phyloP scores from a whole-genome alignment of 2,329 filamentous ascomycete genomes.

The Nemania bipapillata region DNA sequence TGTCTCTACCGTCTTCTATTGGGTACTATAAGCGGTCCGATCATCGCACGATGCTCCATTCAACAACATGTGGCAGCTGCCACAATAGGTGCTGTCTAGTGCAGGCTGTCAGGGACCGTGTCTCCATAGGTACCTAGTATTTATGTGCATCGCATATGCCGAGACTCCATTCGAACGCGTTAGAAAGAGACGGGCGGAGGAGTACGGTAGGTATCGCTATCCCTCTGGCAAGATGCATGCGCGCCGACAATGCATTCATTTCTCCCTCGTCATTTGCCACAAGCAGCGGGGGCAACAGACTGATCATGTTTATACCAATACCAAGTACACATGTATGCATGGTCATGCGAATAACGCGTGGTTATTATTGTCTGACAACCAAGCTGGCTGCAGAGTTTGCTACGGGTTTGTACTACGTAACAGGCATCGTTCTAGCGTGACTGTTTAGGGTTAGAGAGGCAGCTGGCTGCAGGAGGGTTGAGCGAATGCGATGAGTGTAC shows the following conservation, averaged over 20 bases:
- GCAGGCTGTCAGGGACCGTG: slow-evolving; percentile 11
- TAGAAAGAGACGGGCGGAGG: slow-evolving; percentile 1
- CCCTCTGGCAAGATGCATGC: neutral
- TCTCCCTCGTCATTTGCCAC: neutral
- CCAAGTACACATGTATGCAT: too few relatives aligned
- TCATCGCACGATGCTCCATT: slow-evolving; percentile 33
- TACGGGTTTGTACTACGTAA: slow-evolving; percentile 6
- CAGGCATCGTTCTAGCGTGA: slow-evolving; percentile 5
- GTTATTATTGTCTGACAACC: neutral
- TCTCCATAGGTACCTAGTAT: slow-evolving; percentile 21
- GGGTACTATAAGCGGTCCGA: slow-evolving; percentile 24
- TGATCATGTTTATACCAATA: neutral
- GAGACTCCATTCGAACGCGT: slow-evolving; percentile 18
- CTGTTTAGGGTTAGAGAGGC: slow-evolving; percentile 29
- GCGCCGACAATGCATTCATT: neutral
- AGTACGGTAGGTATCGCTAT: neutral
- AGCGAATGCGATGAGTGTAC: slow-evolving; percentile 21
- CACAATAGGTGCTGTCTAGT: neutral
- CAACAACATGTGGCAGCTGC: slow-evolving; percentile 29
- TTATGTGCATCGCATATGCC: neutral
- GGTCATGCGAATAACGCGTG: neutral
- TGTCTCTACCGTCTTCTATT: neutral
- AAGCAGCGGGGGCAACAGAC: neutral
- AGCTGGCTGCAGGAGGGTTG: slow-evolving; percentile 7
- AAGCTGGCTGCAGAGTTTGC: neutral